phyloP scores from a whole-genome alignment of 768 basidiomycete species.

The Pulveroboletus sp. region DNA sequence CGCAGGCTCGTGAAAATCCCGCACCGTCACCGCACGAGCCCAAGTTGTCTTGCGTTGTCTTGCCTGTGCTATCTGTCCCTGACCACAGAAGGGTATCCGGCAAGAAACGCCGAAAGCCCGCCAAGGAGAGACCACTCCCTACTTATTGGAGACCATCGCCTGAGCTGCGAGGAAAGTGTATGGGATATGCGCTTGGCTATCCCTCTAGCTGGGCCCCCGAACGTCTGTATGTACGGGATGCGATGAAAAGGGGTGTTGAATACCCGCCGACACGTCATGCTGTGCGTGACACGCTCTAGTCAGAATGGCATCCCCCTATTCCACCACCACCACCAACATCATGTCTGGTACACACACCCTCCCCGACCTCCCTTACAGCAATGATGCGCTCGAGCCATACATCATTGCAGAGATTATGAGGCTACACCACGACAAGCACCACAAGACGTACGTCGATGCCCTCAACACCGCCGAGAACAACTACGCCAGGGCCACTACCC shows the following conservation, averaged over 20 bases:
- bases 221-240: slow-evolving; percentile 22
- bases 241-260: slow-evolving; percentile 23
- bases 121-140: slow-evolving; percentile 18
- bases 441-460: slow-evolving; percentile 91
- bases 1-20: neutral
- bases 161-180: slow-evolving; percentile 18
- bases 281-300: slow-evolving; percentile 7
- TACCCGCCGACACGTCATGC: slow-evolving; percentile 13
- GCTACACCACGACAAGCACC: slow-evolving; percentile 93
- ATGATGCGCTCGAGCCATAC: slow-evolving; percentile 90
- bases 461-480: slow-evolving; percentile 60
- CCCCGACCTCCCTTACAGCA: slow-evolving; percentile 73
- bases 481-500: slow-evolving; percentile 62
- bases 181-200: slow-evolving; percentile 31
- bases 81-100: neutral
- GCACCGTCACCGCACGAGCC: slow-evolving; percentile 23
- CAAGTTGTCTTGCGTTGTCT: slow-evolving; percentile 11
- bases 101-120: slow-evolving; percentile 9
- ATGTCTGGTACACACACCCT: slow-evolving; percentile 52
- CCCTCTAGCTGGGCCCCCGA: slow-evolving; percentile 26
- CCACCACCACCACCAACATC: slow-evolving; percentile 6
- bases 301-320: slow-evolving; percentile 1
- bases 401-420: slow-evolving; percentile 90
- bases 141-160: slow-evolving; percentile 28
- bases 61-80: slow-evolving; percentile 13